These are phyloP conservation scores for Closterium sp. DNA, from an alignment of 139 green algal genomes.

Conservation along the genomic window DNA sequence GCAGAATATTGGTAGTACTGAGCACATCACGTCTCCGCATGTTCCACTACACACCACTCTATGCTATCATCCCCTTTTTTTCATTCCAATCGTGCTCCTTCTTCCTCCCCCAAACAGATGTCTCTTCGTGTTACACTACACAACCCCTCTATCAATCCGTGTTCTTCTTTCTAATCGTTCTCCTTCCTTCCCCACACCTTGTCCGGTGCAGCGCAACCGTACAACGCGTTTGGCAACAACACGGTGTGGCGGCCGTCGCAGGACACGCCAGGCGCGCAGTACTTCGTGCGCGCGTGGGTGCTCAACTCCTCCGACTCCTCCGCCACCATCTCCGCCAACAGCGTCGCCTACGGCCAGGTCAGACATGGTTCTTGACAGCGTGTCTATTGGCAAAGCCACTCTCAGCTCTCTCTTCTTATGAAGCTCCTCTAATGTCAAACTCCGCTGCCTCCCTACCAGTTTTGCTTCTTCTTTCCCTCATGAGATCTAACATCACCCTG, in stretches of 20 bases:
- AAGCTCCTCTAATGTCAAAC: too few relatives aligned
- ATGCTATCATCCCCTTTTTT: too few relatives aligned
- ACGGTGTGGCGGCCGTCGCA: neutral
- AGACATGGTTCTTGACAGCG: neutral
- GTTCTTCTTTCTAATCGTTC: neutral
- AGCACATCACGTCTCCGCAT: neutral
- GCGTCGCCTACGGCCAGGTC: conserved; percentile 6
- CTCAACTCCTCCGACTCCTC: neutral
- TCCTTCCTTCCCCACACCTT: neutral
- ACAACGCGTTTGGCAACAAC: neutral
- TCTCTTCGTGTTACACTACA: neutral
- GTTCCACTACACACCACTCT: too few relatives aligned
- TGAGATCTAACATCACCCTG: too few relatives aligned
- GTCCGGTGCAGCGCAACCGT: neutral
- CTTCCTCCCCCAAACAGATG: neutral
- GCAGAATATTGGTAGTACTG: too few relatives aligned
- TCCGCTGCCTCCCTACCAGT: too few relatives aligned
- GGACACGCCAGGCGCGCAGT: neutral
- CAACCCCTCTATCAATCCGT: too few relatives aligned
- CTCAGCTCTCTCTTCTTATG: too few relatives aligned
- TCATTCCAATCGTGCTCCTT: too few relatives aligned
- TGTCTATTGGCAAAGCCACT: too few relatives aligned
- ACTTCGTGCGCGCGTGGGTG: conserved; percentile 2
- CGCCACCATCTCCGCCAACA: neutral
- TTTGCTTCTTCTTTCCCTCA: too few relatives aligned